Percentiles rank a stretch among this genome's conserved stretches.
phyloP scores from a whole-genome alignment of 2,329 filamentous ascomycete species.

The Phyllosticta capitalensis region DNA sequence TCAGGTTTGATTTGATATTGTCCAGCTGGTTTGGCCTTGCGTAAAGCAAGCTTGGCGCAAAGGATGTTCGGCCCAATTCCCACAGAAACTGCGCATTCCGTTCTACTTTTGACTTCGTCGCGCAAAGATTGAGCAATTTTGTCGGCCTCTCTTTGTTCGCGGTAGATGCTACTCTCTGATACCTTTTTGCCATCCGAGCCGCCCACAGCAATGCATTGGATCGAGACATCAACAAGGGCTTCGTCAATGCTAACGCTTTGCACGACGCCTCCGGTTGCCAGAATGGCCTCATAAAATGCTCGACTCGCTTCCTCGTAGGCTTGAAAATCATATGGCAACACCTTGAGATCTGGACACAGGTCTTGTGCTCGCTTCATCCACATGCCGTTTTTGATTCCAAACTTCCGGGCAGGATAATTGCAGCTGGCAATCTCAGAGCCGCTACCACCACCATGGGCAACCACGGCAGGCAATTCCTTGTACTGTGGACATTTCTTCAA shows the following conservation, averaged over 20 bases:
- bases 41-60: conserved; percentile 79
- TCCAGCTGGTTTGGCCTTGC: conserved; percentile 88
- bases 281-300: conserved; percentile 75
- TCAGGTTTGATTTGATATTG: conserved; percentile 83
- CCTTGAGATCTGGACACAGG: conserved; percentile 73
- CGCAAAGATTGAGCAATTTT: conserved; percentile 60
- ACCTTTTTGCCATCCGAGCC: conserved; percentile 57
- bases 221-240: conserved; percentile 75
- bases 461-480: conserved; percentile 69
- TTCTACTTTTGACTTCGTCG: conserved; percentile 59
- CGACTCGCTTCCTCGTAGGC: conserved; percentile 88
- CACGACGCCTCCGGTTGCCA: conserved; percentile 70
- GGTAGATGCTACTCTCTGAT: conserved; percentile 59
- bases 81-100: conserved; percentile 80
- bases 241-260: conserved; percentile 98
- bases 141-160: conserved; percentile 71
- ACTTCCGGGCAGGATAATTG: conserved; percentile 82
- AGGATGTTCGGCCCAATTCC: conserved; percentile 88
- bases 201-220: conserved; percentile 54
- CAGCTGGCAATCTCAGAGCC: conserved; percentile 96
- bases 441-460: conserved; percentile 76
- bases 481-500: conserved; percentile 67
- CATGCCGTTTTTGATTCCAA: conserved; percentile 94
- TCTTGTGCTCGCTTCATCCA: conserved; percentile 93
- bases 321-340: conserved; percentile 91